These are phyloP conservation scores for Solanum aculeatissimum DNA, from an alignment of 305 asterid genomes.

Conservation along the genomic window DNA sequence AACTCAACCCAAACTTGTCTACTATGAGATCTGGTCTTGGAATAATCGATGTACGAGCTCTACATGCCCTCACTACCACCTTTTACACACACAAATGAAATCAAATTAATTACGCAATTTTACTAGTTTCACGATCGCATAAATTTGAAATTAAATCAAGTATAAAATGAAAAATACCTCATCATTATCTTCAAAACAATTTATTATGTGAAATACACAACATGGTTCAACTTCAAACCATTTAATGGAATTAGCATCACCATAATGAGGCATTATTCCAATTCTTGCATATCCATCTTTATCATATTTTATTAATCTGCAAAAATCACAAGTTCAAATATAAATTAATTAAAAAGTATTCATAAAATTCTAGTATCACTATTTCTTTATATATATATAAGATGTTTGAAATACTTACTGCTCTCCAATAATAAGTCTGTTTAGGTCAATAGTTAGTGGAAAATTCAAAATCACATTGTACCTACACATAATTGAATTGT, in stretches of 20 bases:
- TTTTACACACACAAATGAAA: not conserved
- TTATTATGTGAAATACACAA: conserved; percentile 40
- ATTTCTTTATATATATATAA: not conserved
- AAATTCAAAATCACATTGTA: conserved; percentile 64
- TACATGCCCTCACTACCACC: conserved; percentile 24
- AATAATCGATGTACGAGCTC: conserved; percentile 3
- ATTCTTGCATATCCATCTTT: conserved; percentile 37
- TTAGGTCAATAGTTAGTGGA: conserved; percentile 43
- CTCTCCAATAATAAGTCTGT: conserved; percentile 45
- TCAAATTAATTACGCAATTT: not conserved
- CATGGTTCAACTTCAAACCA: conserved; percentile 61
- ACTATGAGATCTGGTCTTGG: conserved; percentile 20
- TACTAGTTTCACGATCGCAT: not conserved
- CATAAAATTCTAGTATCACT: not conserved
- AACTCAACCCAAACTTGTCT: conserved; percentile 1
- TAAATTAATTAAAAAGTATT: not conserved
- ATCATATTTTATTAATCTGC: conserved; percentile 39
- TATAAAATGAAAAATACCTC: conserved; percentile 18
- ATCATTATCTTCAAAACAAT: conserved; percentile 44
- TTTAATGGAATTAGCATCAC: conserved; percentile 39
- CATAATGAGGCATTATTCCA: conserved; percentile 74
- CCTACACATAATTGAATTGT: conserved; percentile 12
- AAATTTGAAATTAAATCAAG: not conserved
- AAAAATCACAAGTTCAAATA: not conserved
- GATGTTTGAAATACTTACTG: conserved; percentile 32